These are phyloP conservation scores for Vairimorpha necatrix DNA, from an alignment of 371 early-diverging fungal species.

Conservation along the genomic window DNA sequence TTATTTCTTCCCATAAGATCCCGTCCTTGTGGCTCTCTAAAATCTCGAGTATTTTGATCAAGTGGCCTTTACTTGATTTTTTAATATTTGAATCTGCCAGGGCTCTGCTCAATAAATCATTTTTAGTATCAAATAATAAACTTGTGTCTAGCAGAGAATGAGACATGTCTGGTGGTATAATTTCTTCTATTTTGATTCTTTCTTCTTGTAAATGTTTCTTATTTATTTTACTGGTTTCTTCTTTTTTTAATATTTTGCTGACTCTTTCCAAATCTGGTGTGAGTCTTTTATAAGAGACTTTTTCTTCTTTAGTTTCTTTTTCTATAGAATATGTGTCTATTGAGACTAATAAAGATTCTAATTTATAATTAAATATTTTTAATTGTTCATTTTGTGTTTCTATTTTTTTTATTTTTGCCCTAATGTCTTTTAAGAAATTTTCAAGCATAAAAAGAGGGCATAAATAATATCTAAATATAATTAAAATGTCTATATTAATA, in stretches of 20 bases:
- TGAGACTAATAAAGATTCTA: slow-evolving; percentile 28
- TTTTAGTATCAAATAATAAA: not conserved
- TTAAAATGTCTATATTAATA: not conserved
- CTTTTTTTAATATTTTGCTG: not conserved
- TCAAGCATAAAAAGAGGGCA: not conserved
- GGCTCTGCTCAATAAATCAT: not conserved
- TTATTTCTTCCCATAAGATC: slow-evolving; percentile 22
- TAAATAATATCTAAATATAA: not conserved
- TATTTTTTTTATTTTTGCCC: slow-evolving; percentile 15
- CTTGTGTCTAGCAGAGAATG: not conserved
- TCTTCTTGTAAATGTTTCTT: not conserved
- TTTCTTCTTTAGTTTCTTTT: not conserved
- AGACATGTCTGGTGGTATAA: not conserved
- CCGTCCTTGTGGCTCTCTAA: slow-evolving; percentile 29
- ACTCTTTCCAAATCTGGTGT: not conserved
- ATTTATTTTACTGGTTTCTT: not conserved
- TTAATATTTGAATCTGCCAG: not conserved
- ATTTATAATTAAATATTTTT: slow-evolving; percentile 31
- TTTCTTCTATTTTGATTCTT: not conserved
- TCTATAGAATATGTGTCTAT: slow-evolving; percentile 24
- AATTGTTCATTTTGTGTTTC: not conserved
- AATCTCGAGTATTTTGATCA: slow-evolving; percentile 28
- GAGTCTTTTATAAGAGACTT: not conserved
- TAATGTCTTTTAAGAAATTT: not conserved
- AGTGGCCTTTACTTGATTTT: not conserved